Percentiles rank a stretch among this genome's conserved stretches.
Evolutionary conservation across 208 protist species (phyloP).

Genomic region (Leishmania guyanensis): DNA sequence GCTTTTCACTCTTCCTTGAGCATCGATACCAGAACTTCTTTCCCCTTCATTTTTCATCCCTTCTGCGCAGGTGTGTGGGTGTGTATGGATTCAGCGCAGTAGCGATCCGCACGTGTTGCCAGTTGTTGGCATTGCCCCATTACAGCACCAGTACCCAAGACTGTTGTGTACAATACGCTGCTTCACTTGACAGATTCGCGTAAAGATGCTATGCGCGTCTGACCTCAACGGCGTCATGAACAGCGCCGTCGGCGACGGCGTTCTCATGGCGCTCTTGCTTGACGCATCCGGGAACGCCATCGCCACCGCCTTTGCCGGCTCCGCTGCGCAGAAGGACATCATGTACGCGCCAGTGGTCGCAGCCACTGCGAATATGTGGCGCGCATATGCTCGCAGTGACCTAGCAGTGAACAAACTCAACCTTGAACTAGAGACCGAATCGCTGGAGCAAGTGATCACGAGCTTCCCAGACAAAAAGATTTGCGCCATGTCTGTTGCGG

Average conservation of each 20-base stretch:
- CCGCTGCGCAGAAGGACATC: constrained; percentile 28
- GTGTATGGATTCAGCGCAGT: background rate
- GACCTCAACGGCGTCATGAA: constrained; percentile 57
- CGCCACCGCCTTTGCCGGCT: constrained; percentile 41
- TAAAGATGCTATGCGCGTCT: constrained; percentile 71
- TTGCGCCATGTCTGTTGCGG: constrained; percentile 79
- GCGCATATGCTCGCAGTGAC: constrained; percentile 62
- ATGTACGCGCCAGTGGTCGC: constrained; percentile 58
- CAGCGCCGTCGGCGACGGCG: constrained; percentile 53
- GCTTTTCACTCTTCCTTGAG: background rate
- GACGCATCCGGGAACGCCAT: constrained; percentile 62
- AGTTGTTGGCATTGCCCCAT: background rate
- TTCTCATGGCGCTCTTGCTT: constrained; percentile 61
- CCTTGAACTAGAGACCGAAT: constrained; percentile 54
- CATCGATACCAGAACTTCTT: background rate
- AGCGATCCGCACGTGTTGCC: background rate
- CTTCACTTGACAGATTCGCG: background rate
- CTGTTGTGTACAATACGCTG: background rate
- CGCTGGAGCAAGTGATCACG: constrained; percentile 79
- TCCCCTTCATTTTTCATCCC: background rate
- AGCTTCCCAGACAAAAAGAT: constrained; percentile 65
- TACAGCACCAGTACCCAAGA: background rate
- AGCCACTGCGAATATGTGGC: constrained; percentile 77
- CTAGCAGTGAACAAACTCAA: constrained; percentile 66
- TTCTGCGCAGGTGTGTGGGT: background rate